These are phyloP conservation scores for Fusarium haematococcum DNA, from an alignment of 2,329 filamentous ascomycete species.

Conservation along the genomic window DNA sequence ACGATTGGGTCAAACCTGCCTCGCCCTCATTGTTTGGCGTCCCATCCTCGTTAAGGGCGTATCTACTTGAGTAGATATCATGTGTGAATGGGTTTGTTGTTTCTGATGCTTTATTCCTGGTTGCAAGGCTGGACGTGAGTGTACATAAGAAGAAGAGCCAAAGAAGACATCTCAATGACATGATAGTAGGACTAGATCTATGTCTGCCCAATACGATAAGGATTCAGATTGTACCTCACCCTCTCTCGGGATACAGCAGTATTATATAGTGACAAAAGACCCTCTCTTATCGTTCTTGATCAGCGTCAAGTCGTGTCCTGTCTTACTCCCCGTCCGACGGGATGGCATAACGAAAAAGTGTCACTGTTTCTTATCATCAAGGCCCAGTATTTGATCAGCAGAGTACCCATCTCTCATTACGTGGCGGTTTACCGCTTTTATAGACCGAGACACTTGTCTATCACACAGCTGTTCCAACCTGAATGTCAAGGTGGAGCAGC, in stretches of 20 bases:
- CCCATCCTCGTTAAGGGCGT: neutral
- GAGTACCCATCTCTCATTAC: neutral
- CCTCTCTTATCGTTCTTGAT: neutral
- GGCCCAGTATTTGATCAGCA: neutral
- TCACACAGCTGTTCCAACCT: neutral
- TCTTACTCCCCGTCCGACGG: neutral
- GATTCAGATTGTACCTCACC: neutral
- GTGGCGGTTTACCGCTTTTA: neutral
- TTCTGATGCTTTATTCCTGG: too few relatives aligned
- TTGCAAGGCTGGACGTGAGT: neutral
- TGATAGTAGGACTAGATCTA: neutral
- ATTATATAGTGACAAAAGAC: neutral
- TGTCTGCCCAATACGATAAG: neutral
- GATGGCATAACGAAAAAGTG: neutral
- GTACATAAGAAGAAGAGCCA: neutral
- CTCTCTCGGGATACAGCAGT: too few relatives aligned
- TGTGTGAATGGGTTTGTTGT: neutral
- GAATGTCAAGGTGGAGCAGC: neutral
- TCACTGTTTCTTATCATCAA: neutral
- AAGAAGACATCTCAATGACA: neutral
- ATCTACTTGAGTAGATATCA: neutral
- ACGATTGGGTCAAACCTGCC: neutral
- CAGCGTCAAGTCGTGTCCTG: neutral
- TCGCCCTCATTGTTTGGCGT: neutral
- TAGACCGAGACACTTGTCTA: neutral